Percentiles rank a stretch among this genome's conserved stretches.
These are phyloP conservation scores for Helminthosporium solani DNA, from an alignment of 2,329 filamentous ascomycete species.

Conservation along the genomic window DNA sequence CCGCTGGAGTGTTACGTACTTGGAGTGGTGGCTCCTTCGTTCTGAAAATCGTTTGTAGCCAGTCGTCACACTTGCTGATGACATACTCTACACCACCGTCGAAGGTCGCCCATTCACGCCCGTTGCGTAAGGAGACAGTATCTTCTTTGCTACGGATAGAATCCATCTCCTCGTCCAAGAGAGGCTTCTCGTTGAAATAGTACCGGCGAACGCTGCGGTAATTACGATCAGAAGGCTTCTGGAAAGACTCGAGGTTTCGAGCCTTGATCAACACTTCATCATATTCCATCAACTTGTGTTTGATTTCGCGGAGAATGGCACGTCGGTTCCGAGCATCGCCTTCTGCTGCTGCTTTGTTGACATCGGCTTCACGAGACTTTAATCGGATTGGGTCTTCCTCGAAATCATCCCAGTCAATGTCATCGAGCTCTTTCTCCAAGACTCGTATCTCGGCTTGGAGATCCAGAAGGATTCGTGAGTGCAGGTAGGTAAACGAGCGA, in stretches of 20 bases:
- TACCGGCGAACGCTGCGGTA: constrained; percentile 43
- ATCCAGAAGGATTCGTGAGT: constrained; percentile 41
- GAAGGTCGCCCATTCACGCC: constrained; percentile 45
- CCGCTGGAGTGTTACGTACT: constrained; percentile 12
- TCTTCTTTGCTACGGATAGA: constrained; percentile 46
- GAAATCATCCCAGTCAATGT: constrained; percentile 34
- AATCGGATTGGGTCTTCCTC: constrained; percentile 25
- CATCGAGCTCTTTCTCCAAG: constrained; percentile 42
- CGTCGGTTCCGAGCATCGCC: constrained; percentile 23
- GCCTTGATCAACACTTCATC: constrained; percentile 46
- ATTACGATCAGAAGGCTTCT: constrained; percentile 43
- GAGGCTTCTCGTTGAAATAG: constrained; percentile 38
- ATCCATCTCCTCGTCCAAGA: constrained; percentile 38
- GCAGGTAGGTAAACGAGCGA: constrained; percentile 43
- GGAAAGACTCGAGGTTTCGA: constrained; percentile 38
- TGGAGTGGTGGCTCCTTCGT: constrained; percentile 25
- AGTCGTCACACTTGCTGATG: constrained; percentile 27
- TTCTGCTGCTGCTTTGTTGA: constrained; percentile 14
- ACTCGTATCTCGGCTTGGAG: constrained; percentile 42
- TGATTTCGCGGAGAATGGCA: constrained; percentile 34
- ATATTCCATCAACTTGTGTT: constrained; percentile 37
- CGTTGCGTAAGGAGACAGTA: constrained; percentile 41
- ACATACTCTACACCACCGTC: constrained; percentile 43
- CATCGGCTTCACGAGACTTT: constrained; percentile 30
- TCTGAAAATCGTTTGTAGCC: constrained; percentile 24